Base-by-base conservation (phyloP, 768 basidiomycete genomes). In the Lentinula edodes region DNA sequence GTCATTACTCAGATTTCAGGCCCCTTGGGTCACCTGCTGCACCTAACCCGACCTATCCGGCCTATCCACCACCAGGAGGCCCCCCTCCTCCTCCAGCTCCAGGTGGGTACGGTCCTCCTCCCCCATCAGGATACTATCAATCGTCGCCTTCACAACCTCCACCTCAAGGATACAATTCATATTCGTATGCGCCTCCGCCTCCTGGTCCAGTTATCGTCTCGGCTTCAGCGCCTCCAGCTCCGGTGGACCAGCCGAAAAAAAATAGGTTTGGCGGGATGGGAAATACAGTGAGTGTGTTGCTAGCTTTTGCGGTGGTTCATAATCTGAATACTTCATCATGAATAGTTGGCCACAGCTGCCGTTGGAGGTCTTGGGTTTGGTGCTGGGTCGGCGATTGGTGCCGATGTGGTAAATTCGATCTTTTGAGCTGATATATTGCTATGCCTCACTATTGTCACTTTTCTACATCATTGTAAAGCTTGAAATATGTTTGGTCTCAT, bases 331-430 rank as follows among this genome's bases (percentile, higher is more conserved):
- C 52, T 38, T 43, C 28, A 0, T 34, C 15, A 15, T 52, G 23
- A 18, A 6, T 8, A 80, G 84, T 74, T 86, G 78, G 85, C 83
- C 1, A 75, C 84, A 61, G 81, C 83, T 35, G 85, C 84, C 13
- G 85, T 77, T 16, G 88, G 89, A 34, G 90, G 90, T 69, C 83
- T 85, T 60, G 90, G 90, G 0, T 90, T 90, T 65, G 90, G 90
- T 66, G 88, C 87, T 61, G 82, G 82, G 41, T 76, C 77, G 63
- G 78, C 78, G 20, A 65, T 82, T 50, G 77, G 77, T 32, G 72
- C 76, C 54, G 79, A 73, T 13, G 67, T 83, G 28, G 70, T 84
- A 63, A 75, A 81, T 64, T 68, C 78, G n/a, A 74, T 82, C 42
- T 82, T 83, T 69, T 84, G 71, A 45, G 12, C 28, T 15, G 28